phyloP scores from a whole-genome alignment of 2,329 filamentous ascomycete genomes.

The Alternaria alternata region DNA sequence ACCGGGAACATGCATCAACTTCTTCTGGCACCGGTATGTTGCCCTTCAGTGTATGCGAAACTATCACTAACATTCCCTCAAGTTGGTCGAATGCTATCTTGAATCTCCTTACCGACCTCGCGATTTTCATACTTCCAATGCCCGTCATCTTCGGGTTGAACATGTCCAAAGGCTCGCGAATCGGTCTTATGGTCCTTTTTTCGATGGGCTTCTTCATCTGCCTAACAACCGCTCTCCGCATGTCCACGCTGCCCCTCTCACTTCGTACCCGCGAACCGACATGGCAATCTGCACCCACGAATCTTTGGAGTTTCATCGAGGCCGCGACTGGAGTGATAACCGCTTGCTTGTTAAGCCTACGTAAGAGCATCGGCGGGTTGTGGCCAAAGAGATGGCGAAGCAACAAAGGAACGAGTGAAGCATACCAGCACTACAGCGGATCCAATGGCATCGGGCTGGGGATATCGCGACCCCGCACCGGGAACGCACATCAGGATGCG shows the following conservation, averaged over 20 bases:
- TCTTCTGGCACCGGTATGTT: constrained; percentile 32
- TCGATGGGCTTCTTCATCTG: constrained; percentile 40
- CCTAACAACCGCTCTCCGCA: constrained; percentile 35
- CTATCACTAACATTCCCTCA: neutral
- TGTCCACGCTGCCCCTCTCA: constrained; percentile 27
- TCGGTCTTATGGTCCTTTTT: constrained; percentile 35
- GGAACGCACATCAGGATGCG: neutral
- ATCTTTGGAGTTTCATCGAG: constrained; percentile 42
- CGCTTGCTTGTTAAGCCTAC: constrained; percentile 38
- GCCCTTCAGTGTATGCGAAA: neutral
- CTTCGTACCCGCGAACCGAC: constrained; percentile 19
- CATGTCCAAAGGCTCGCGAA: constrained; percentile 27
- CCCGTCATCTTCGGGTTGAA: constrained; percentile 32
- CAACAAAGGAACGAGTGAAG: constrained; percentile 10
- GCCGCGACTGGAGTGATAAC: constrained; percentile 38
- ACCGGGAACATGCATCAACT: constrained; percentile 31
- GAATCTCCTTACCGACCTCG: constrained; percentile 32
- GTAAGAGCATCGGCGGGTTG: constrained; percentile 18
- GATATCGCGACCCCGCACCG: neutral
- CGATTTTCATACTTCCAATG: constrained; percentile 33
- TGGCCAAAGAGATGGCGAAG: constrained; percentile 29
- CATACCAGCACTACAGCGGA: constrained; percentile 12
- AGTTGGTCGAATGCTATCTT: constrained; percentile 32
- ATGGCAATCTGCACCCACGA: constrained; percentile 36
- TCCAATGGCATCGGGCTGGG: neutral